phyloP scores from a whole-genome alignment of 768 basidiomycete species.

The Mrakia hoshinonis region DNA sequence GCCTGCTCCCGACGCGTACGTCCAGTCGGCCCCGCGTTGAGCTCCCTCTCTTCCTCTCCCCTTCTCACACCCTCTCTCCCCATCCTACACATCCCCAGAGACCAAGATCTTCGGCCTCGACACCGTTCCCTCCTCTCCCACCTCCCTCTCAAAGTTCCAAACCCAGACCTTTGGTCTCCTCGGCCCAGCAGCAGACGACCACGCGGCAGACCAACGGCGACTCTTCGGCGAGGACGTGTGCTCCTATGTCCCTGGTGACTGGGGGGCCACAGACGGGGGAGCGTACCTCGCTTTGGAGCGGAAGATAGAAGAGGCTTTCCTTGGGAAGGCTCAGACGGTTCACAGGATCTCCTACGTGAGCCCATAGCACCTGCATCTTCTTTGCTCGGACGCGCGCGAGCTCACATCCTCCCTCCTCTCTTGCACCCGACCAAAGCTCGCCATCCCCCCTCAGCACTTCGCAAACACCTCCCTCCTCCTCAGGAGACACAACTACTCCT shows the following conservation, averaged over 20 bases:
- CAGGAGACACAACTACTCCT: neutral
- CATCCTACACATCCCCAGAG: neutral
- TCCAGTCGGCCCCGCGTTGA: neutral
- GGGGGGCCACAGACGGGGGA: no score
- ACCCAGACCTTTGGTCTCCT: no score
- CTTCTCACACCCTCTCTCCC: neutral
- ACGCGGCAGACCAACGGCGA: no score
- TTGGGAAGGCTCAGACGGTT: no score
- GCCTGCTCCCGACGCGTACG: neutral
- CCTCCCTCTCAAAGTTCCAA: no score
- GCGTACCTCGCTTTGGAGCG: no score
- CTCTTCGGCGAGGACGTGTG: no score
- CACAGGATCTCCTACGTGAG: neutral
- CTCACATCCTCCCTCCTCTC: neutral
- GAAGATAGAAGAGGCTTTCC: no score
- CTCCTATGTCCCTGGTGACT: no score
- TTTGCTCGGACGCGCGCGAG: neutral
- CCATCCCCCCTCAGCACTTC: slow-evolving; percentile 3
- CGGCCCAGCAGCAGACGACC: no score
- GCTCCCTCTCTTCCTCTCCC: neutral
- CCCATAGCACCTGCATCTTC: neutral
- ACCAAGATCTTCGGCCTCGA: no score
- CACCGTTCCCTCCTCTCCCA: no score
- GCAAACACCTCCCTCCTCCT: neutral
- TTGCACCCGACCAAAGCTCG: neutral